These are phyloP conservation scores for Aureobasidium sp. DNA, from an alignment of 2,329 filamentous ascomycete species.

Conservation along the genomic window DNA sequence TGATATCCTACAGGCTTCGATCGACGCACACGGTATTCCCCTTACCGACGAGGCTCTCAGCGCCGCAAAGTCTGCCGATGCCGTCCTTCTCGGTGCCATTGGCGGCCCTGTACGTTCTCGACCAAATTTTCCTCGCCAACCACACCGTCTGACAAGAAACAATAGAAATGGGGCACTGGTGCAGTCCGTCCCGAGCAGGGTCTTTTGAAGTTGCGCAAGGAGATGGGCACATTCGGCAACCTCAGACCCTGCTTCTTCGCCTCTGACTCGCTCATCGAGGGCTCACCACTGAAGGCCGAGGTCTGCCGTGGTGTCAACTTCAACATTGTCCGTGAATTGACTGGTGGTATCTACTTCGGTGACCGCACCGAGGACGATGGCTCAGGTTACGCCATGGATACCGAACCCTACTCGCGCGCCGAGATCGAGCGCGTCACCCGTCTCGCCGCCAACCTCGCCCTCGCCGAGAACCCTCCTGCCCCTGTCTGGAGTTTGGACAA, in stretches of 20 bases:
- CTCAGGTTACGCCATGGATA: conserved; percentile 68
- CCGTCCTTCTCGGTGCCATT: conserved; percentile 85
- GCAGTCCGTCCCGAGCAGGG: conserved; percentile 86
- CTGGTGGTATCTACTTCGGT: conserved; percentile 91
- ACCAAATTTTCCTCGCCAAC: background rate
- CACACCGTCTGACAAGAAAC: background rate
- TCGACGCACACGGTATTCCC: conserved; percentile 68
- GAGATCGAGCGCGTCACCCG: conserved; percentile 87
- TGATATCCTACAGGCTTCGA: conserved; percentile 58
- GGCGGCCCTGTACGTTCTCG: conserved; percentile 62
- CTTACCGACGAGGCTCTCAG: conserved; percentile 75
- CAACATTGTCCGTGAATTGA: conserved; percentile 85
- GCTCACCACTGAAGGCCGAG: conserved; percentile 77
- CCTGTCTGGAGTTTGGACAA: conserved; percentile 87
- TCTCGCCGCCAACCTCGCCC: conserved; percentile 70
- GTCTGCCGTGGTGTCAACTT: conserved; percentile 85
- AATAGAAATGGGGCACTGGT: conserved; percentile 80
- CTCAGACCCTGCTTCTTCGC: conserved; percentile 94
- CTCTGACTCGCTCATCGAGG: conserved; percentile 72
- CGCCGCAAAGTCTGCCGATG: conserved; percentile 77
- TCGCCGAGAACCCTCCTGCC: conserved; percentile 64
- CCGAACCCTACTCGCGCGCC: conserved; percentile 71
- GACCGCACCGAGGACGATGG: conserved; percentile 75
- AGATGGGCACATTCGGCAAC: conserved; percentile 91
- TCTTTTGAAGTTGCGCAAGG: conserved; percentile 81